Evolutionary conservation across 148 eudicot species (phyloP), one percentile per base, ranked within the genome.

Genomic region (Diospyros lotus): DNA sequence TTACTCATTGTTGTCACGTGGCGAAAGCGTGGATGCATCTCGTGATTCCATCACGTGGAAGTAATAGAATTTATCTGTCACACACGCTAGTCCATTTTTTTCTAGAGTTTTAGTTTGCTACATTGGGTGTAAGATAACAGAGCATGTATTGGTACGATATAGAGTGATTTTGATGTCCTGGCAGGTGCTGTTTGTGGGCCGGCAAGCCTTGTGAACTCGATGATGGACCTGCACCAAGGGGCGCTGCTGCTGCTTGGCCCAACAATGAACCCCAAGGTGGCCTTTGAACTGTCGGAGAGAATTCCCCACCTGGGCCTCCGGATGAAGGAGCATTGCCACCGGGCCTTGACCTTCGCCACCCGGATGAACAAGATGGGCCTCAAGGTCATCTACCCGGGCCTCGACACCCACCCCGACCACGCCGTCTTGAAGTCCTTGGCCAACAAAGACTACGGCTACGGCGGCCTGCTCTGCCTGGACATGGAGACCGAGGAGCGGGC

Each of bases 211-310:
- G 87, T 95, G 77, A 95, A 89, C 79, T 90, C 97, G n/a, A 89
- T 95, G 96, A 95, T 95, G 98, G 97, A 95, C 80, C 87, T 90
- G 52, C 98, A 92, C 56, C 91, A 92, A 71, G 98, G 98, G 66
- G 67, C 94, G 42, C 71, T 95, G 4, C 90, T 95, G 97, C 83
- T 95, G 2, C 79, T 95, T 38, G 99, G 99, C 70, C 99, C 99
- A 68, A 95, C 99, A 13, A 95, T 95, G 99, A 95, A 95, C 65
- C 87, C 99, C n/a, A 95, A 95, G 73, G 94, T 92, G 15, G 99
- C 99, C 55, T 95, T 92, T 68, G 99, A 92, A 58, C 86, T 95
- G 9, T 82, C 99, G 0, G 93, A 90, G 75, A 86, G 99, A 44
- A 80, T 95, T 40, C 99, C 99, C 4, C 99, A 95, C 71, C 75